These are phyloP conservation scores for Talaromyces adpressus DNA, from an alignment of 495 filamentous ascomycete species.

Conservation along the genomic window DNA sequence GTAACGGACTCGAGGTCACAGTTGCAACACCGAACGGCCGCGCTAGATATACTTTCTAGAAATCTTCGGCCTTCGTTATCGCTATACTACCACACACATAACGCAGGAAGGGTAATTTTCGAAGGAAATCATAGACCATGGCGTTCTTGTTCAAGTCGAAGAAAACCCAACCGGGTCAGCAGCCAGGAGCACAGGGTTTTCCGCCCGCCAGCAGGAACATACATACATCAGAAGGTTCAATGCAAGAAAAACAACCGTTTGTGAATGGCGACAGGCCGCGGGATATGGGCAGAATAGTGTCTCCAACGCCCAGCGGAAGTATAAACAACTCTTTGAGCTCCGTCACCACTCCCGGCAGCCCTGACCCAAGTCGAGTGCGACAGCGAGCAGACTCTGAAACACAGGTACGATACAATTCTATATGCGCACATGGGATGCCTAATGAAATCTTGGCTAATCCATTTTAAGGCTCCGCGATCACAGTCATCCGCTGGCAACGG, in stretches of 20 bases:
- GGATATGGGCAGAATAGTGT: constrained; percentile 35
- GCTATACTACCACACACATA: background rate
- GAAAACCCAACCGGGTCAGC: constrained; percentile 42
- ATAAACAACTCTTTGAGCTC: constrained; percentile 60
- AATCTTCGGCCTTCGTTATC: background rate
- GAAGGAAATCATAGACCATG: constrained; percentile 30
- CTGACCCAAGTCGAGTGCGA: constrained; percentile 44
- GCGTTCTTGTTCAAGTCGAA: constrained; percentile 60
- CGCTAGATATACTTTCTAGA: background rate
- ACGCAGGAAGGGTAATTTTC: background rate
- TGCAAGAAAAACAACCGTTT: constrained; percentile 21
- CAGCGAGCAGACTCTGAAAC: constrained; percentile 45
- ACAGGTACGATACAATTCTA: constrained; percentile 31
- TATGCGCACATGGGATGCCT: background rate
- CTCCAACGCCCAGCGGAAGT: constrained; percentile 55
- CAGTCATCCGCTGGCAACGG: constrained; percentile 27
- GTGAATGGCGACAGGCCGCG: constrained; percentile 34
- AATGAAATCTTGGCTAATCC: background rate
- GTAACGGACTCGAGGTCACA: background rate
- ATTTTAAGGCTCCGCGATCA: constrained; percentile 24
- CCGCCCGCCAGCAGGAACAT: constrained; percentile 49
- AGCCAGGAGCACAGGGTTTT: constrained; percentile 32
- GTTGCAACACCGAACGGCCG: background rate
- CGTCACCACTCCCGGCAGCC: constrained; percentile 40
- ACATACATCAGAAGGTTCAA: constrained; percentile 39